A percentile compares a stretch with the other conserved stretches of the same genome.
Evolutionary conservation across 75 land plant genomes (phyloP).

Genomic region (Selaginella moellendorffii): DNA sequence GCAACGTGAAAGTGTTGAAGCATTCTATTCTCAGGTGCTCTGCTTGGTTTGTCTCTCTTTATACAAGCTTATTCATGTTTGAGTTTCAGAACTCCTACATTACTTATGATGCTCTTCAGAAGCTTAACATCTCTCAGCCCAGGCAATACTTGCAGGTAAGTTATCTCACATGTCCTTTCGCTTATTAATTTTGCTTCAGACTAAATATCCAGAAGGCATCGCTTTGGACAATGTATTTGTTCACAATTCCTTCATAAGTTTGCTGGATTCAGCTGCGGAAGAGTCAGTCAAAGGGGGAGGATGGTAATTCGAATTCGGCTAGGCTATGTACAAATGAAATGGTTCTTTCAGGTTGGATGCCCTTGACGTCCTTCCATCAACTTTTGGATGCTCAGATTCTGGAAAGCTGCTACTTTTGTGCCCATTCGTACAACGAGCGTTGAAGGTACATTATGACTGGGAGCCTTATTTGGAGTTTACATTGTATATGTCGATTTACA

Average conservation of each 20-base stretch:
- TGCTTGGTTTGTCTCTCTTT: background rate
- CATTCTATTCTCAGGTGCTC: slow-evolving; percentile 85
- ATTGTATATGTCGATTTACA: slow-evolving; percentile 16
- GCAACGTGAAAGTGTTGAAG: slow-evolving; percentile 83
- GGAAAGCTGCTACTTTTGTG: slow-evolving; percentile 59
- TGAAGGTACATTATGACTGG: slow-evolving; percentile 39
- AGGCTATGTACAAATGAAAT: background rate
- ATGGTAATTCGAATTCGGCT: slow-evolving; percentile 32
- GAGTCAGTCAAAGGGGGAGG: slow-evolving; percentile 68
- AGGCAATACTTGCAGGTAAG: slow-evolving; percentile 83
- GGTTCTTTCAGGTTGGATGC: slow-evolving; percentile 55
- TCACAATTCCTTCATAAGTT: slow-evolving; percentile 65
- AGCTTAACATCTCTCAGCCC: slow-evolving; percentile 84
- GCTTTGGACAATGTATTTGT: slow-evolving; percentile 57
- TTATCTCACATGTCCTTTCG: background rate
- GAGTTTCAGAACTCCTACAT: slow-evolving; percentile 85
- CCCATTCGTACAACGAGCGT: slow-evolving; percentile 58
- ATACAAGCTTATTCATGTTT: background rate
- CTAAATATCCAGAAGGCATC: slow-evolving; percentile 85
- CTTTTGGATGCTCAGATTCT: slow-evolving; percentile 49
- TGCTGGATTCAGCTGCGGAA: slow-evolving; percentile 80
- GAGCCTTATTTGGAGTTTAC: background rate
- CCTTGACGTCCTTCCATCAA: slow-evolving; percentile 60
- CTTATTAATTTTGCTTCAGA: slow-evolving; percentile 34
- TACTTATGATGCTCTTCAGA: slow-evolving; percentile 67